Evolutionary conservation across 2,329 filamentous ascomycete species (phyloP), one percentile per base, ranked within the genome.

Genomic region (Botrytis aclada): DNA sequence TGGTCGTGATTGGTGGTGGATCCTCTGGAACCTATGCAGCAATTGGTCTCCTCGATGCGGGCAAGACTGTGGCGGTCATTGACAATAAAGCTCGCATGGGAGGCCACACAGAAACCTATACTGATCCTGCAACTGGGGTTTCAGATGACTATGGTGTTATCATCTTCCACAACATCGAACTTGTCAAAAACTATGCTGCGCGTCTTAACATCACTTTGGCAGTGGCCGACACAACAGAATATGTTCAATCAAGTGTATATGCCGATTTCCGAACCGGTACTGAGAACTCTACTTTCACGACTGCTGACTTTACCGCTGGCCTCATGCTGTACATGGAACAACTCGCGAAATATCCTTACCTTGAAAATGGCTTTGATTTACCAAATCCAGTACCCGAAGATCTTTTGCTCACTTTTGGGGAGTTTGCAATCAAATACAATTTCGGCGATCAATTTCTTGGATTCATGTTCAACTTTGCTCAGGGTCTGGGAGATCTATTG

Each of bases 401-500:
- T 47, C 71, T 79, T 25, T 54, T 77, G 18, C 62, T 78, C 25
- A 70, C 74, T 10, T 78, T 75, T 64, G 77, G 74, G 6, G 72
- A 78, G 5, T 78, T 78, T 51, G 75, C 76, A 39, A 60, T 72
- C 25, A 78, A 78, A 58, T 76, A 78, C 77, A 77, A 80, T n/a
- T 78, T 88, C 8, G 62, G 62, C 4, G 77, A 81, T 32, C 83
- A 81, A 41, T 79, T 83, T 3, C 80, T 86, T 1, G 81, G 80
- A n/a, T 79, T 81, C 12, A 80, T 86, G 25, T 85, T 82, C 74
- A 76, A 77, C 22, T 82, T 82, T 72, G 82, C 83, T 34, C 82
- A 85, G 67, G 86, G 85, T 4, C 75, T 85, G 2, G 83, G 83
- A 25, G 83, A 86, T 74, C 80, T 86, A 54, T 78, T 84, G 8